Percentiles rank a stretch among this genome's conserved stretches.
These are phyloP conservation scores for Porcisia hertigi DNA, from an alignment of 208 protist species.

Conservation along the genomic window DNA sequence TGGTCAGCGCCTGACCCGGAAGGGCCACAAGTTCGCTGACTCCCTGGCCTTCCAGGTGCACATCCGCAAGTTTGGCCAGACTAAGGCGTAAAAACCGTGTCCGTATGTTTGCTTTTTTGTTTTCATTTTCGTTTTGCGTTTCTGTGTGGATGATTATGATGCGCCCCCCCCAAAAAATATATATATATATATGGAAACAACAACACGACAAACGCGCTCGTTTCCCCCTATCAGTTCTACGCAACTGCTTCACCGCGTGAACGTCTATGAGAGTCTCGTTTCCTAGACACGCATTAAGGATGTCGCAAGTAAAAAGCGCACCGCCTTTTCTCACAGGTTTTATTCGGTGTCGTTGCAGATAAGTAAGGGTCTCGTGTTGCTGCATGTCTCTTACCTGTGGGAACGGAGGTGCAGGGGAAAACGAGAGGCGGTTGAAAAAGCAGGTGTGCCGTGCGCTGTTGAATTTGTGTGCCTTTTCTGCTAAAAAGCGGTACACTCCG, in stretches of 20 bases:
- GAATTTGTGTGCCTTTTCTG: background rate
- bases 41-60: slow-evolving; percentile 81
- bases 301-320: background rate
- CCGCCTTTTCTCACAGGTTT: background rate
- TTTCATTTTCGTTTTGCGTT: slow-evolving; percentile 5
- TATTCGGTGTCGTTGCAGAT: background rate
- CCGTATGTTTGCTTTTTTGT: slow-evolving; percentile 4
- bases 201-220: background rate
- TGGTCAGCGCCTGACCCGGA: slow-evolving; percentile 93
- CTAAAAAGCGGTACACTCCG: too few species aligned
- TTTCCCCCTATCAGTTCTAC: background rate
- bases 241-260: too few species aligned
- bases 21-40: slow-evolving; percentile 95
- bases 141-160: background rate
- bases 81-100: slow-evolving; percentile 16
- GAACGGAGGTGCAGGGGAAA: too few species aligned
- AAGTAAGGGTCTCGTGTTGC: too few species aligned
- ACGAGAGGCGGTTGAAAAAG: too few species aligned
- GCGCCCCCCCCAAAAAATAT: background rate
- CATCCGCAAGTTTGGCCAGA: slow-evolving; percentile 19
- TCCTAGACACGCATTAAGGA: background rate
- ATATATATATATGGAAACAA: background rate
- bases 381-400: too few species aligned
- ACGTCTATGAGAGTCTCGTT: too few species aligned
- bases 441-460: too few species aligned